Base-by-base conservation (phyloP, 345 rosid species). In the Syzygium aromaticum region DNA sequence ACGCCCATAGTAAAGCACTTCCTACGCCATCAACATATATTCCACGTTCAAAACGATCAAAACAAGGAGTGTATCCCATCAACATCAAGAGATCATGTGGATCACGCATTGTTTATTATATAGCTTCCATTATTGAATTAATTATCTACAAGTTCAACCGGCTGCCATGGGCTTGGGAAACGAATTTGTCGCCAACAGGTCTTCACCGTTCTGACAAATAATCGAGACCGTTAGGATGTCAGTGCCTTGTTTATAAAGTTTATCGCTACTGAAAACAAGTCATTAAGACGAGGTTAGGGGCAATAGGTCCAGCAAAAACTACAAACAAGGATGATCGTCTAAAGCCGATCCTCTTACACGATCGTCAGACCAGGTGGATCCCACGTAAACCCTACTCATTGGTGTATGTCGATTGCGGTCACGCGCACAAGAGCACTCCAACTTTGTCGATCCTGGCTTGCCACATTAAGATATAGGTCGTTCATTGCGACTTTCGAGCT, bases 281-380 rank as follows among this genome's bases (percentile, higher is more conserved):
- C 3, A 12, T 12, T 5, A n/a, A 17, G 40, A 67, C 1, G 0
- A 33, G 14, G 25, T 8, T 1, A 33, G 0, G 4, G 23, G 13
- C 7, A 43, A 11, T 33, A 8, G 22, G 1, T 1, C 78, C 27
- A 22, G 61, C 61, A 56, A 56, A 56, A 22, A 8, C 61, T 56
- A 22, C 61, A 52, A 11, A 27, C 33, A 4, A 67, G 46, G 46
- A 17, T 67, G 3, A 8, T 4, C 38, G 5, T 17, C 25, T 67
- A 27, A 12, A 6, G 16, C 3, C 8, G 16, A 15, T 64, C 22
- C 43, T 17, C 78, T 17, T 25, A 8, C 43, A 8, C 4, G 11
- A 28, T 7, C 77, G 11, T 30, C 6, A 30, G 43, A 8, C 2
- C 13, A 0, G 7, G 25, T 67, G 80, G 46, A 33, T 19, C 1